Conservation (phyloP, 768 basidiomycete genomes). For the Cystofilobasidium macerans region DNA sequence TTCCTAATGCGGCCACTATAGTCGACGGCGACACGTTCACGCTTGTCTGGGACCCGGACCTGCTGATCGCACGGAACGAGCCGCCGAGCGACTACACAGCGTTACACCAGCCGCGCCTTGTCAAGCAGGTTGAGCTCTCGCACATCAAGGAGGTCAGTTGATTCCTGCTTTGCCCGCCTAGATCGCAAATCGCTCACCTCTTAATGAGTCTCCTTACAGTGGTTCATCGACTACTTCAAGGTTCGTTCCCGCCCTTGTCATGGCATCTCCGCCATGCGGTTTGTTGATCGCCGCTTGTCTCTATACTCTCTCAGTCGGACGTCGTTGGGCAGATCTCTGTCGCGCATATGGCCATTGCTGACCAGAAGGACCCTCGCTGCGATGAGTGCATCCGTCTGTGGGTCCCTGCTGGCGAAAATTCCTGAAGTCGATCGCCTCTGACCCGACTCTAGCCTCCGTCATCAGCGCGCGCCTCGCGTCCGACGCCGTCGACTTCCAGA, state of each 20-base stretch:
- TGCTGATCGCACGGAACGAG: not conserved
- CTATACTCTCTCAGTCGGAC: not conserved
- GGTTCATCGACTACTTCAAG: slow-evolving; percentile 23
- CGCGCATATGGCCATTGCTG: slow-evolving; percentile 13
- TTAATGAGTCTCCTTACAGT: slow-evolving; percentile 1
- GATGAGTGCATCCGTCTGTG: slow-evolving; percentile 11
- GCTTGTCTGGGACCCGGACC: slow-evolving; percentile 11
- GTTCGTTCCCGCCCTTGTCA: too few relatives aligned
- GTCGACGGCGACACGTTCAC: slow-evolving; percentile 14
- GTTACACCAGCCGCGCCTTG: not conserved
- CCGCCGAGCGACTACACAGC: slow-evolving; percentile 8
- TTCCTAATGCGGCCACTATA: not conserved
- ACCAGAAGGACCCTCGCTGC: not conserved
- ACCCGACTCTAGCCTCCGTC: not conserved
- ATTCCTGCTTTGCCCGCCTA: not conserved
- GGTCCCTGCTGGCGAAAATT: not conserved
- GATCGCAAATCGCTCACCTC: not conserved
- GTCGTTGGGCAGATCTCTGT: slow-evolving; percentile 3
- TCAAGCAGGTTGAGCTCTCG: not conserved
- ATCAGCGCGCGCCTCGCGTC: slow-evolving; percentile 18
- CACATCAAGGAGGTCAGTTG: slow-evolving; percentile 9
- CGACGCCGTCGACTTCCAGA: slow-evolving; percentile 21
- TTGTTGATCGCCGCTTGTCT: not conserved
- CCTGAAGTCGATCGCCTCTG: not conserved
- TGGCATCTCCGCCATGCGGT: too few relatives aligned